Evolutionary conservation across 805 yeast genomes (phyloP).

Genomic region (Saccharomyces cerevisiae): DNA sequence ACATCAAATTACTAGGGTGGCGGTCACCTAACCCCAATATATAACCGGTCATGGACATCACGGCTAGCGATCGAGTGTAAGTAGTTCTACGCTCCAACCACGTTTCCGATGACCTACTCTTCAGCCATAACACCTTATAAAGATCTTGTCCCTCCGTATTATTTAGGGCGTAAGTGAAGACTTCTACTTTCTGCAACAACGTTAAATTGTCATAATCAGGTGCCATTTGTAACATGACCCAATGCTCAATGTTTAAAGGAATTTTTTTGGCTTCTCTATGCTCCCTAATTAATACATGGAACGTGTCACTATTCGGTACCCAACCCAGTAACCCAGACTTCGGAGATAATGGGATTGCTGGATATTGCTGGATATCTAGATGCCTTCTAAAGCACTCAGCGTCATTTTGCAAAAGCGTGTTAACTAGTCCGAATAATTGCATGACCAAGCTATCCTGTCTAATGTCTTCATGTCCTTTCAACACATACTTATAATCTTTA

Average conservation of each 20-base stretch:
- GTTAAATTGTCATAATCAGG: slow-evolving; percentile 88
- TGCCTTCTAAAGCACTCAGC: slow-evolving; percentile 95
- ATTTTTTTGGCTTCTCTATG: slow-evolving; percentile 88
- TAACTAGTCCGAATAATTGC: slow-evolving; percentile 94
- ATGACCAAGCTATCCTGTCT: slow-evolving; percentile 95
- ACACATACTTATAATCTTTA: slow-evolving; percentile 67
- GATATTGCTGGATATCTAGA: slow-evolving; percentile 80
- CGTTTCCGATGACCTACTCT: slow-evolving; percentile 90
- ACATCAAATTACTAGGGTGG: slow-evolving; percentile 94
- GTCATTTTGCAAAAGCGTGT: slow-evolving; percentile 79
- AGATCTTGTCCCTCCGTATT: slow-evolving; percentile 94
- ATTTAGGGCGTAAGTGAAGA: slow-evolving; percentile 89
- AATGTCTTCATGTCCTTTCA: slow-evolving; percentile 96
- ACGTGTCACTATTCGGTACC: slow-evolving; percentile 96
- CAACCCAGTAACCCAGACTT: slow-evolving; percentile 94
- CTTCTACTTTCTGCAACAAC: slow-evolving; percentile 86
- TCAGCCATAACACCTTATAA: slow-evolving; percentile 91
- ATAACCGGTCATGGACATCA: slow-evolving; percentile 98
- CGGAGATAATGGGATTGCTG: slow-evolving; percentile 94
- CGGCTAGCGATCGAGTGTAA: slow-evolving; percentile 91
- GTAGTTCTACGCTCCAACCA: slow-evolving; percentile 97
- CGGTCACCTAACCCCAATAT: slow-evolving; percentile 95
- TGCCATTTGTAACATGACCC: slow-evolving; percentile 96
- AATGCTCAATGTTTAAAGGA: slow-evolving; percentile 82
- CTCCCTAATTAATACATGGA: slow-evolving; percentile 86